Evolutionary conservation across 768 basidiomycete species (phyloP), one percentile per base, ranked within the genome.

Genomic region (Leccinellum rugosiceps): DNA sequence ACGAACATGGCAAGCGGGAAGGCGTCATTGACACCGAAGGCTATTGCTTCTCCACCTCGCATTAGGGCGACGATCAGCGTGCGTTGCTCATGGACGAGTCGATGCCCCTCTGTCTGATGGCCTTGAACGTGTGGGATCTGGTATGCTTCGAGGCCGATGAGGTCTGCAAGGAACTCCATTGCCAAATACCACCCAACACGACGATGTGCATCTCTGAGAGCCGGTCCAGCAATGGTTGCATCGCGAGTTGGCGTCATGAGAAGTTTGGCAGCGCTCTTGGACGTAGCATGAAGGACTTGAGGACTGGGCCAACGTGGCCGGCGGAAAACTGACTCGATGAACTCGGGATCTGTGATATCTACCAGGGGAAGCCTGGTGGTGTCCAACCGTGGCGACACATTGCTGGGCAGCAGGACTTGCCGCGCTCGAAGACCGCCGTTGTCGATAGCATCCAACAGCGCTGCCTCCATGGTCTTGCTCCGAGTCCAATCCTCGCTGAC

Each of bases 111-210:
- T 47, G 58, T 59, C 45, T 59, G 58, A 51, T 57, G 58, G 50
- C 58, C 58, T 59, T 59, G 58, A 44, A 59, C 55, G 26, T 59
- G 58, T 52, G 58, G 55, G 55, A 59, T 59, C 50, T 1, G 58
- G 50, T 59, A 57, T 58, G 51, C 55, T 59, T 59, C 58, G 26
- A 59, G 55, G 55, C 58, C 58, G 45, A 59, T 58, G 55, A 59
- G 58, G 28, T 59, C 58, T 58, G 49, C 58, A 51, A 59, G 55
- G 58, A 59, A 59, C 55, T 59, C 58, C 58, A 57, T 59, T 51
- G 58, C 58, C 45, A 59, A 51, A 52, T 59, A 59, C 58, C 58
- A 59, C 44, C 58, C 58, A 57, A 59, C 58, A 51, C 58, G 58
- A 59, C 55, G 56, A 57, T 59, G 58, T 44, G 58, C 58, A 31